Base-by-base conservation (phyloP, 441 rosid genomes). In the Populus hybrid region DNA sequence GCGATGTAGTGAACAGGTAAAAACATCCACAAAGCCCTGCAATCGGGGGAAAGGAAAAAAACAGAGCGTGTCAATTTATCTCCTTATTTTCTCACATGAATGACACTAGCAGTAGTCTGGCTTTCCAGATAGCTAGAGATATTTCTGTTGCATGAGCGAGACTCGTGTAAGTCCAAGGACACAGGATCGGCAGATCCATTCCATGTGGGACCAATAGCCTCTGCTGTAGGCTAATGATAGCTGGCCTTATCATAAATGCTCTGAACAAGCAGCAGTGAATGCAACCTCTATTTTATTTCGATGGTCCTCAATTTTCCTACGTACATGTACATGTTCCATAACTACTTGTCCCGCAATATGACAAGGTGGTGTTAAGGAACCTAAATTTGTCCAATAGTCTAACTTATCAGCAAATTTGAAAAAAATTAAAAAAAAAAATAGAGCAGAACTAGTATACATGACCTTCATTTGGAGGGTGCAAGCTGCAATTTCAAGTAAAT, bases 401-500 rank as follows among this genome's bases (percentile, higher is more conserved):
- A 20, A 23, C 36, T 8, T 26, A 28, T 63, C n/a, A 16, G 20
- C 23, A 69, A 50, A 50, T 50, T 50, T 4, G 12, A 38, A 38
- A 1, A 63, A 6, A 14, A 53, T n/a, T n/a, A 24, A 73, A 3
- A 21, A 14, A 20, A 53, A 26, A 73, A 3, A 26, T 10, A 24
- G 10, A 18, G 32, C 18, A 18, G 35, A 34, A 40, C 5, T 8
- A 42, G 69, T 63, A 18, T 65, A 75, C 75, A 34, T 74, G 30
- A 90, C 96, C 95, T 82, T 86, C 82, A 81, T 82, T 80, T n/a
- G 9, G 12, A 78, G 86, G 85, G 85, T 8, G 50, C 71, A 30
- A 71, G 76, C 72, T 2, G 82, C 82, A 67, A 30, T 66, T 75
- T 92, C 87, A 94, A 82, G 98, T 82, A 82, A 94, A 96, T 24